These are phyloP conservation scores for Phytophthora idaei DNA, from an alignment of 352 stramenopile genomes.

Conservation along the genomic window DNA sequence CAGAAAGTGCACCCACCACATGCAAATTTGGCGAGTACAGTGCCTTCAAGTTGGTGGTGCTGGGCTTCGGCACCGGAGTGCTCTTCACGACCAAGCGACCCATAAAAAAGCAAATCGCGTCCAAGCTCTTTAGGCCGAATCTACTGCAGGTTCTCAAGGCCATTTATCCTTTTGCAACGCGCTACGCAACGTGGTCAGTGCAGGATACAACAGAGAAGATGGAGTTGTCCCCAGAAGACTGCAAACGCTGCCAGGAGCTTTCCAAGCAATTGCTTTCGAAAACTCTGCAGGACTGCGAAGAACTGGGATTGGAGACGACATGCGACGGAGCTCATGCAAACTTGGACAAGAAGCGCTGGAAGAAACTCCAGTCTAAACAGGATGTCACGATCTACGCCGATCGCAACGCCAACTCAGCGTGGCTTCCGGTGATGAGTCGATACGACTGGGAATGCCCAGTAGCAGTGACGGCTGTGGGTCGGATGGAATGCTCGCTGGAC, in stretches of 20 bases:
- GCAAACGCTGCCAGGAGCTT: slow-evolving; percentile 17
- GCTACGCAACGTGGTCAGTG: background rate
- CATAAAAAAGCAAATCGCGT: slow-evolving; percentile 16
- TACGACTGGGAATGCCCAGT: slow-evolving; percentile 31
- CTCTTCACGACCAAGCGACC: slow-evolving; percentile 23
- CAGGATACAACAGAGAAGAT: slow-evolving; percentile 7
- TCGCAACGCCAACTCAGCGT: slow-evolving; percentile 23
- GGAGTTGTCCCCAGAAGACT: slow-evolving; percentile 26
- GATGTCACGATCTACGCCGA: slow-evolving; percentile 35
- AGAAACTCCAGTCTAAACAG: slow-evolving; percentile 31
- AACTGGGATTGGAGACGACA: slow-evolving; percentile 20
- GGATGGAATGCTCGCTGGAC: slow-evolving; percentile 31
- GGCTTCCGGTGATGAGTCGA: slow-evolving; percentile 26
- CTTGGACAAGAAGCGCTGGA: slow-evolving; percentile 33
- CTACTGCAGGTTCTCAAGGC: background rate
- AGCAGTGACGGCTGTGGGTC: slow-evolving; percentile 27
- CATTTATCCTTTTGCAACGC: slow-evolving; percentile 17
- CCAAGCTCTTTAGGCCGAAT: slow-evolving; percentile 2
- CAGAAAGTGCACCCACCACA: slow-evolving; percentile 19
- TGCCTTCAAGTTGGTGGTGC: slow-evolving; percentile 10
- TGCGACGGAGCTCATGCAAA: slow-evolving; percentile 9
- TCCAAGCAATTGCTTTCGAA: slow-evolving; percentile 24
- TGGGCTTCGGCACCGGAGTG: background rate
- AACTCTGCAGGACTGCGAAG: slow-evolving; percentile 26
- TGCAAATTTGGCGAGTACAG: background rate